Evolutionary conservation across 306 rosid species (phyloP).

Genomic region (Dalbergia oliveri): DNA sequence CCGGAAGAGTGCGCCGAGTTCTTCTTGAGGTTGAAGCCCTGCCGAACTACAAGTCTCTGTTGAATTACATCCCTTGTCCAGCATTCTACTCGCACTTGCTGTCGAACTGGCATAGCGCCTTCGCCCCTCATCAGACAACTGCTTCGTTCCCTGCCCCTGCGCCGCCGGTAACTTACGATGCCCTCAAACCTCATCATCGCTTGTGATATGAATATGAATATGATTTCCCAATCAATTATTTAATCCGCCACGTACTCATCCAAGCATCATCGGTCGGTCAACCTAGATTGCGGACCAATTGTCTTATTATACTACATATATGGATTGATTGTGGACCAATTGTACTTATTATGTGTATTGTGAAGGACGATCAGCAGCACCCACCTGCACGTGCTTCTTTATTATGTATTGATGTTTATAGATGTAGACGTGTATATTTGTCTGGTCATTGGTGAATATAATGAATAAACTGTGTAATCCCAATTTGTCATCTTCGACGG

Average conservation of each 20-base stretch:
- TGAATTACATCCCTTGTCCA: slow-evolving; percentile 56
- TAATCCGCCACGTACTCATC: too few relatives aligned
- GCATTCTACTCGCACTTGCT: background rate
- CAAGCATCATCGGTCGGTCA: too few relatives aligned
- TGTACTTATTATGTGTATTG: background rate
- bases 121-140: background rate
- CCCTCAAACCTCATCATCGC: slow-evolving; percentile 46
- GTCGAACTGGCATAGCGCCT: background rate
- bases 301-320: too few relatives aligned
- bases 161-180: slow-evolving; percentile 44
- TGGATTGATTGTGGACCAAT: too few relatives aligned
- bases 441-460: background rate
- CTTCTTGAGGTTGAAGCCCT: slow-evolving; percentile 25
- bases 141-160: slow-evolving; percentile 31
- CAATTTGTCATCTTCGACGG: background rate
- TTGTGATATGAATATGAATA: background rate
- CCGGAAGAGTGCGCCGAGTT: slow-evolving; percentile 36
- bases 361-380: too few relatives aligned
- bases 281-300: too few relatives aligned
- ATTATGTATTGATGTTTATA: background rate
- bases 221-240: too few relatives aligned
- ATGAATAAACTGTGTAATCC: background rate
- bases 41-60: slow-evolving; percentile 38
- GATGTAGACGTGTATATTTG: too few relatives aligned
- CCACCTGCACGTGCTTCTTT: background rate